These are phyloP conservation scores for Vitellaria paradoxa DNA, from an alignment of 179 eudicot genomes.

Conservation along the genomic window DNA sequence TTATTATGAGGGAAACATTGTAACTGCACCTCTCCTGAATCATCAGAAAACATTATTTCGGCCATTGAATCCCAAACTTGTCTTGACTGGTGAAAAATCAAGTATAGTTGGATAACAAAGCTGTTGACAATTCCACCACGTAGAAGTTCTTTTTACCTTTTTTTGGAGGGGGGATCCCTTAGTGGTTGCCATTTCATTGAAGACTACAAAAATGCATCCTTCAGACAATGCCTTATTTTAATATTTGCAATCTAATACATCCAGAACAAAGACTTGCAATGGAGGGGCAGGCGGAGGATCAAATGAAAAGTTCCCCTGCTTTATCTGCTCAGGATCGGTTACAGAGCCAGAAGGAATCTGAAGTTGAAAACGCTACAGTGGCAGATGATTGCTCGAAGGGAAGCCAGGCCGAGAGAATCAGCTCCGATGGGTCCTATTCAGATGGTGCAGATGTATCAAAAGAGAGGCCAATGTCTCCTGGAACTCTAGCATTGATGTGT, in stretches of 20 bases:
- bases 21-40: not conserved
- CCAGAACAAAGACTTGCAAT: constrained; percentile 43
- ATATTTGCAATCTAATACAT: not conserved
- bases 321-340: constrained; percentile 44
- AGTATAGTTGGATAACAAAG: not conserved
- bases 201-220: not conserved
- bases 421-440: constrained; percentile 45
- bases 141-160: not conserved
- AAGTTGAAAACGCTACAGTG: constrained; percentile 27
- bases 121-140: not conserved
- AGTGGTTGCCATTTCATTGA: not conserved
- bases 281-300: constrained; percentile 42
- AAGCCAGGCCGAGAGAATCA: constrained; percentile 40
- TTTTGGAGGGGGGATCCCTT: not conserved
- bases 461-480: constrained; percentile 89
- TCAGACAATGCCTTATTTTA: not conserved
- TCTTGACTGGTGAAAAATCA: not conserved
- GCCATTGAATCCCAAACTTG: not conserved
- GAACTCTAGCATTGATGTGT: constrained; percentile 88
- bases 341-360: constrained; percentile 33
- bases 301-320: constrained; percentile 39
- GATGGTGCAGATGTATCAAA: constrained; percentile 54
- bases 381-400: constrained; percentile 31
- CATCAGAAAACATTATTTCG: not conserved
- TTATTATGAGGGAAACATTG: not conserved